Evolutionary conservation across 2,329 filamentous ascomycete genomes (phyloP).

Genomic region (Teratosphaeriaceae sp.): DNA sequence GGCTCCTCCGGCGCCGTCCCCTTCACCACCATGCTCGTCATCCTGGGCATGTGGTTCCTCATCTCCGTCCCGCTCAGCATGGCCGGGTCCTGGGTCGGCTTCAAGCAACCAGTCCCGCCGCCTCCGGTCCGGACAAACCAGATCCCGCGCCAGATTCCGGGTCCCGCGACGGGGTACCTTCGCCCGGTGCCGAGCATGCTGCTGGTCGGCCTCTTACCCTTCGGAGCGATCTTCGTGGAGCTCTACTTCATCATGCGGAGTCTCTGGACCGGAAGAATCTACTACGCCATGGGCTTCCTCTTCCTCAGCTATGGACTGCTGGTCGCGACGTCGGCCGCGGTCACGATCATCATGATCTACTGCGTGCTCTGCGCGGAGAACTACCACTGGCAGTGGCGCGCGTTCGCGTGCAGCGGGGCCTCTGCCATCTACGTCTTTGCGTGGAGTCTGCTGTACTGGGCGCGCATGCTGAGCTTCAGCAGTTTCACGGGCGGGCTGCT

Average conservation of each 20-base stretch:
- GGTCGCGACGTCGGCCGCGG: slow-evolving; percentile 89
- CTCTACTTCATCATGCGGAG: slow-evolving; percentile 99
- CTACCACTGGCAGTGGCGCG: slow-evolving; percentile 98
- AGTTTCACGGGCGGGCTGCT: slow-evolving; percentile 81
- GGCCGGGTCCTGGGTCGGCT: slow-evolving; percentile 87
- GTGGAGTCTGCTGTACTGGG: slow-evolving; percentile 85
- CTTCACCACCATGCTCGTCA: slow-evolving; percentile 92
- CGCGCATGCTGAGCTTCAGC: slow-evolving; percentile 78
- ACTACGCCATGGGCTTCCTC: slow-evolving; percentile 99
- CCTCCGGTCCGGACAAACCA: slow-evolving; percentile 92
- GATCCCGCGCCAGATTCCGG: slow-evolving; percentile 96
- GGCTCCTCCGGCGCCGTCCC: slow-evolving; percentile 89
- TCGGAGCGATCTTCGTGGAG: slow-evolving; percentile 95
- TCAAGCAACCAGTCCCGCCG: slow-evolving; percentile 63
- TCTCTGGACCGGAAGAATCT: slow-evolving; percentile 97
- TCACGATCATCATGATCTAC: slow-evolving; percentile 91
- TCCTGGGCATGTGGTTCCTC: slow-evolving; percentile 92
- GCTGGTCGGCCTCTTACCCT: slow-evolving; percentile 85
- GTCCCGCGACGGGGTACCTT: slow-evolving; percentile 72
- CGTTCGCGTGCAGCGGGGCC: slow-evolving; percentile 85
- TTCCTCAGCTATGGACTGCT: slow-evolving; percentile 97
- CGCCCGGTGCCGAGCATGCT: slow-evolving; percentile 84
- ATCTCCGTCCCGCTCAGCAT: slow-evolving; percentile 91
- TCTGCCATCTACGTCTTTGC: slow-evolving; percentile 87
- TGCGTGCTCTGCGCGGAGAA: slow-evolving; percentile 94